Conservation (phyloP, 805 yeast species). For the Wickerhamiella dianesei region DNA sequence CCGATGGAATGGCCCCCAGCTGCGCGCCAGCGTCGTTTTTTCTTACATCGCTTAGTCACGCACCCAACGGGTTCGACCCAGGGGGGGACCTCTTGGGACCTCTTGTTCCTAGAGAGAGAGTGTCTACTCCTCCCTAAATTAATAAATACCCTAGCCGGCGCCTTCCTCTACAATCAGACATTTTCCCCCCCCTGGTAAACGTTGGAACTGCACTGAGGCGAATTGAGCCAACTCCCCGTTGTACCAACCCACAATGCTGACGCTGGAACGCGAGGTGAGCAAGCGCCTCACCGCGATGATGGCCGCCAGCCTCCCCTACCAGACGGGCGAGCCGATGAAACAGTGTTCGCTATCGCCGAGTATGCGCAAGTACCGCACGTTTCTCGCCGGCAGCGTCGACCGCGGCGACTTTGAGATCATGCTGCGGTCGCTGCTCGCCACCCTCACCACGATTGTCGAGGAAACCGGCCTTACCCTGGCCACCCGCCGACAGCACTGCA, state of each 20-base stretch:
- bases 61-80: too few relatives aligned
- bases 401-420: not conserved
- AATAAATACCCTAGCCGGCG: not conserved
- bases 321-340: not conserved
- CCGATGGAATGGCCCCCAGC: too few relatives aligned
- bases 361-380: constrained; percentile 1
- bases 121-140: too few relatives aligned
- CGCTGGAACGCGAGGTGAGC: constrained; percentile 2
- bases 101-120: too few relatives aligned
- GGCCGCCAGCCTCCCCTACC: not conserved
- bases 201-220: too few relatives aligned
- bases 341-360: not conserved
- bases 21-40: too few relatives aligned
- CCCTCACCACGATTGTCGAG: not conserved
- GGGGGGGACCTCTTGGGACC: too few relatives aligned
- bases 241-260: not conserved
- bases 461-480: constrained; percentile 1
- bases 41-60: too few relatives aligned
- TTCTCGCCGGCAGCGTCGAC: constrained; percentile 1
- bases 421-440: not conserved
- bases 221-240: too few relatives aligned
- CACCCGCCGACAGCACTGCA: not conserved
- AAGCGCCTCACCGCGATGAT: not conserved
- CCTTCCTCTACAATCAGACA: not conserved
- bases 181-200: not conserved